phyloP scores from a whole-genome alignment of 2,329 filamentous ascomycete genomes.

The Sarocladiaceae sp. region DNA sequence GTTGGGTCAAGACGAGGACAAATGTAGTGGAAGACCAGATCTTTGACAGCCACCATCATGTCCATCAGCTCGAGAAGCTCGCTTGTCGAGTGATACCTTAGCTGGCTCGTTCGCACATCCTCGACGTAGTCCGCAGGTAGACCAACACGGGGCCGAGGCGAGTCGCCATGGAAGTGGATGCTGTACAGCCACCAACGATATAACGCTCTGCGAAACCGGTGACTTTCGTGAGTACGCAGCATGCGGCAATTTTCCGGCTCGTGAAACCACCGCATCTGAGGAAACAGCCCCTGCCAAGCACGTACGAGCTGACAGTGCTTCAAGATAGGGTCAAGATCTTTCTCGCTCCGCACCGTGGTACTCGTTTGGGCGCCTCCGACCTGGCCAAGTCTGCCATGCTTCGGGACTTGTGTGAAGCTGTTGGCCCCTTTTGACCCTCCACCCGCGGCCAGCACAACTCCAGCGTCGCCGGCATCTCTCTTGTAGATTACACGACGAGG shows the following conservation, averaged over 20 bases:
- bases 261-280: constrained; percentile 41
- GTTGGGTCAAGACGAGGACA: constrained; percentile 38
- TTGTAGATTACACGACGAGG: constrained; percentile 33
- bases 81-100: constrained; percentile 36
- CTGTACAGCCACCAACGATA: constrained; percentile 51
- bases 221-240: constrained; percentile 34
- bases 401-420: constrained; percentile 18
- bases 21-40: constrained; percentile 37
- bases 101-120: constrained; percentile 34
- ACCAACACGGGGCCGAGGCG: constrained; percentile 28
- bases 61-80: constrained; percentile 40
- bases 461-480: constrained; percentile 26
- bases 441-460: constrained; percentile 17
- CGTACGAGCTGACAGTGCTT: constrained; percentile 28
- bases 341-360: constrained; percentile 23
- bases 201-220: constrained; percentile 42
- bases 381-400: constrained; percentile 16
- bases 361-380: neutral
- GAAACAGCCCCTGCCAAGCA: constrained; percentile 33
- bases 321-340: constrained; percentile 27
- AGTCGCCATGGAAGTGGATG: constrained; percentile 43
- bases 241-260: constrained; percentile 37
- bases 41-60: constrained; percentile 36
- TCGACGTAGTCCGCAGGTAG: constrained; percentile 33
- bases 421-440: neutral